Evolutionary conservation across 2,329 filamentous ascomycete species (phyloP), one percentile per base, ranked within the genome.

Genomic region (Ophiocordyceps camponoti-saundersi): DNA sequence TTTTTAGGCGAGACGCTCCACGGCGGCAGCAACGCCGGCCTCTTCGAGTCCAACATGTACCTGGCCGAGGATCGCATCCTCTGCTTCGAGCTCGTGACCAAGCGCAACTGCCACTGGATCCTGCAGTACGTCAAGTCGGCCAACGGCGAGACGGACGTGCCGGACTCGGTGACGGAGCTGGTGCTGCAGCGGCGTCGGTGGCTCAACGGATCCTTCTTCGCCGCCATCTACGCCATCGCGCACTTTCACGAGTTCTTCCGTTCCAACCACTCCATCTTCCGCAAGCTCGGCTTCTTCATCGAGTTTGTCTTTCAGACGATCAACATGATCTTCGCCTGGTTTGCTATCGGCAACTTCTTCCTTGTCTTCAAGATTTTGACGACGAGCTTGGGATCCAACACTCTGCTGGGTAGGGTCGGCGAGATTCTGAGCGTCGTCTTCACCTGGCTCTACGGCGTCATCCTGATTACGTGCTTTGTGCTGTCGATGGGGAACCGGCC

Each of bases 1-100:
- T 98, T 96, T 67, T 79, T 88, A 39, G 92, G 92, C 56, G 92
- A 96, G 67, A 95, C 89, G 61, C 86, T 96, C 68, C 90, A 96
- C 59, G 85, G 85, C 51, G 85, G 86, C 49, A 82, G 85, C 47
- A 88, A 88, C 54, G 90, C 90, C 13, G 92, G 90, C 59, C 90
- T 96, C 53, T 98, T 98, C 67, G 95, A 90, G 3, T 90, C 92
- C 54, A 98, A 98, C 65, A 98, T 98, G 92, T 98, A 96, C 60
- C 77, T 98, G 49, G 92, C 92, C 48, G 92, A 98, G 61, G 92
- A 98, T 74, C 86, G 92, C 72, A 98, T 98, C 60, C 79, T 98
- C 34, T 98, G 92, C 65, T 98, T 95, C 72, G 92, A 98, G 66
- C 79, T 98, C 46, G 92, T 98, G 50, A 87, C 89, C 43, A 98